Percentiles rank a stretch among this genome's conserved stretches.
Evolutionary conservation across 495 filamentous ascomycete genomes (phyloP).

Genomic region (Hyaloscypha variabilis): DNA sequence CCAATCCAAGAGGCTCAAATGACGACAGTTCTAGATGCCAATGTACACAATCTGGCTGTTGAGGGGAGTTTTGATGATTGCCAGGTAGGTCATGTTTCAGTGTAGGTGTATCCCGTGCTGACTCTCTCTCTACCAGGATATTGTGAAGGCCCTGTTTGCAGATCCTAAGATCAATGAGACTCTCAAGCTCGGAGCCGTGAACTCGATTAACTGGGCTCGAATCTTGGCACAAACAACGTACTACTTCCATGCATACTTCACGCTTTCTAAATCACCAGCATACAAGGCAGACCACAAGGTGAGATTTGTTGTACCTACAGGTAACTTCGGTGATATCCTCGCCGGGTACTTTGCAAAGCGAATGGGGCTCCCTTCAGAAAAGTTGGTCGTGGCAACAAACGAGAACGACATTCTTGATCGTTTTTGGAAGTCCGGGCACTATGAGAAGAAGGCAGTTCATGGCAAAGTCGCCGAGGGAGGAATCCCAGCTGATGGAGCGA

Average conservation of each 20-base stretch:
- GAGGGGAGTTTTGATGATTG: conserved; percentile 94
- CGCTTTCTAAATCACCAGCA: conserved; percentile 56
- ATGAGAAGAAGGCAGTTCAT: conserved; percentile 73
- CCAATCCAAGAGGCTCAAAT: conserved; percentile 94
- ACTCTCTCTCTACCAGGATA: conserved; percentile 57
- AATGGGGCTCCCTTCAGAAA: conserved; percentile 87
- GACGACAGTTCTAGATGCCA: conserved; percentile 84
- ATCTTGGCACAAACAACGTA: conserved; percentile 95
- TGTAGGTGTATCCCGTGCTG: conserved; percentile 3
- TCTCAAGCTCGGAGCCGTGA: conserved; percentile 81
- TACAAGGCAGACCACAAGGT: conserved; percentile 61
- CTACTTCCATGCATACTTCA: conserved; percentile 90
- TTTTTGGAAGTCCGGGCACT: conserved; percentile 81
- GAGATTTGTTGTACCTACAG: conserved; percentile 83
- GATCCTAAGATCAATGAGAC: conserved; percentile 74
- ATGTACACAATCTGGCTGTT: conserved; percentile 87
- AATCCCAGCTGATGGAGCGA: conserved; percentile 59
- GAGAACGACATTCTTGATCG: conserved; percentile 88
- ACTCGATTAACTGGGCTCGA: conserved; percentile 87
- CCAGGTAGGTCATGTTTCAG: conserved; percentile 53
- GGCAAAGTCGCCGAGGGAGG: conserved; percentile 58
- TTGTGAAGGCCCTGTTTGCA: conserved; percentile 89
- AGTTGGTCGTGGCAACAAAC: conserved; percentile 87
- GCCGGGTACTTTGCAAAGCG: conserved; percentile 88
- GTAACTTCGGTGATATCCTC: conserved; percentile 96